Percentiles rank a stretch among this genome's conserved stretches.
phyloP scores from a whole-genome alignment of 352 stramenopile species.

The Pythium biforme region DNA sequence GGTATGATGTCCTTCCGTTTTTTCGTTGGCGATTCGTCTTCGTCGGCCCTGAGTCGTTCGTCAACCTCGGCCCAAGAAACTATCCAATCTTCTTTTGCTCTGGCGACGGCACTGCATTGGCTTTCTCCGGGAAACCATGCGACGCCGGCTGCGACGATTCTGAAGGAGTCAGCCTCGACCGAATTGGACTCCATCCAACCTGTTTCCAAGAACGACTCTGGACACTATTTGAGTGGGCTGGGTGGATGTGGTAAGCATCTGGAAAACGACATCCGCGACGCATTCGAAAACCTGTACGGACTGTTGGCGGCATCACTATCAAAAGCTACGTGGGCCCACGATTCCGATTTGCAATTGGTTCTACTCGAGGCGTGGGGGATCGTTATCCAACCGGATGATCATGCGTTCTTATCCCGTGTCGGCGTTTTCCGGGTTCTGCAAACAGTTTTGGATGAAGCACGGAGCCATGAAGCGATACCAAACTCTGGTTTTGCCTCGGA shows the following conservation, averaged over 20 bases:
- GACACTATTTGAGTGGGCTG: constrained; percentile 72
- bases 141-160: constrained; percentile 5
- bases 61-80: constrained; percentile 38
- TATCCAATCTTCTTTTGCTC: constrained; percentile 71
- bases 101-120: constrained; percentile 75
- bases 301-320: constrained; percentile 76
- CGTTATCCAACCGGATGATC: constrained; percentile 85
- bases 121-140: constrained; percentile 41
- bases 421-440: constrained; percentile 89
- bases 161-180: constrained; percentile 17
- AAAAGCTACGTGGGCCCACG: constrained; percentile 79
- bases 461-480: constrained; percentile 25
- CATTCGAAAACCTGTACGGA: constrained; percentile 85
- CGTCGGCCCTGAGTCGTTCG: constrained; percentile 10
- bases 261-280: constrained; percentile 69
- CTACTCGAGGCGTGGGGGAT: constrained; percentile 85
- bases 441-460: constrained; percentile 85
- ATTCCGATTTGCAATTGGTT: constrained; percentile 79
- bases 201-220: constrained; percentile 24
- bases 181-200: constrained; percentile 8
- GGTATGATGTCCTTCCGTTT: constrained; percentile 75
- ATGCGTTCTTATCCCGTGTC: constrained; percentile 88
- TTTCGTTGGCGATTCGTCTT: constrained; percentile 67
- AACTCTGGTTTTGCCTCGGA: constrained; percentile 3
- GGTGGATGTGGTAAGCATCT: constrained; percentile 81